Evolutionary conservation across 345 rosid genomes (phyloP), one percentile per base, ranked within the genome.

Genomic region (Jatropha curcas): DNA sequence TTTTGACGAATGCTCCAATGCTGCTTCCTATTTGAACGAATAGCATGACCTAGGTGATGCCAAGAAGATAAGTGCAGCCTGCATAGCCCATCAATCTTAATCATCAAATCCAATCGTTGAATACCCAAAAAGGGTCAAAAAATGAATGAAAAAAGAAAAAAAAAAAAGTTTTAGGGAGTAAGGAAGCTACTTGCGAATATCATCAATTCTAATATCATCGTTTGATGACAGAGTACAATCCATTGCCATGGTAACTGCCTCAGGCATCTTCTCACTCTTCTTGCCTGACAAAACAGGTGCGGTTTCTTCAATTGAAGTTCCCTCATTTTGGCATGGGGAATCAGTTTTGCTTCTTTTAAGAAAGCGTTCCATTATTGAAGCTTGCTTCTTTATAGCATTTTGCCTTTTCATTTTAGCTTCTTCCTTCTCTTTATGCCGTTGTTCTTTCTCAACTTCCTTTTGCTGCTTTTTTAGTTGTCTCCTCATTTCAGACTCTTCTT

Each of bases 301-400:
- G 51, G 77, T 59, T 76, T 74, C 73, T 65, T 72, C 80, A 70
- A 62, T 37, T 11, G 82, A 80, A 71, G 82, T 67, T 74, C 48
- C 79, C 27, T 82, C 86, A 60, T 73, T 62, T 68, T 71, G 82
- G 69, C 71, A 22, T 9, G 73, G 60, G 34, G 87, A 76, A 72
- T 13, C 73, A 58, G 73, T 82, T 85, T 88, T 89, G 68, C 78
- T 78, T 71, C 83, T 86, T 74, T 88, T 92, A 31, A 91, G 91
- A 80, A 95, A 92, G 31, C 86, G 84, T 67, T 95, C 96, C 99
- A 95, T 91, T 30, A 92, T 74, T 41, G 96, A 95, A 70, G 96
- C 99, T 76, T 95, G 98, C 87, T 86, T 95, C 76, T 88, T 82
- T 25, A 92, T 67, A 30, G 86, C 77, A 73, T 69, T 84, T 72